These are phyloP conservation scores for Macrolepiota dolichaula DNA, from an alignment of 768 basidiomycete species.

Conservation along the genomic window DNA sequence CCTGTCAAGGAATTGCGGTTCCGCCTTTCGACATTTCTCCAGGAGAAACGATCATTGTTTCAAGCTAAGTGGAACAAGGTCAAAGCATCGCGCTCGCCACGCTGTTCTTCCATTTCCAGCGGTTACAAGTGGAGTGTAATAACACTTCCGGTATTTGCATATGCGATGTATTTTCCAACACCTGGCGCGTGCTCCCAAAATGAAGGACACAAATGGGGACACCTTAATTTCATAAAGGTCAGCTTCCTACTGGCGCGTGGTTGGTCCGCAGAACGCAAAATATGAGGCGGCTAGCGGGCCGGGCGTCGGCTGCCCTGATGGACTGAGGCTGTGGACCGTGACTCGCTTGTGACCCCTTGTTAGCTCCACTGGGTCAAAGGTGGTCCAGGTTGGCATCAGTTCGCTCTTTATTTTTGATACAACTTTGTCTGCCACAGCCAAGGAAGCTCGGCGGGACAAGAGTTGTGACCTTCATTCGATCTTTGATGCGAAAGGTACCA, in stretches of 20 bases:
- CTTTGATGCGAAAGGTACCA: background rate
- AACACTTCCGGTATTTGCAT: background rate
- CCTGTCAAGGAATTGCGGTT: background rate
- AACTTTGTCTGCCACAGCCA: background rate
- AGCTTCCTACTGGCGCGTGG: background rate
- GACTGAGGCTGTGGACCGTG: background rate
- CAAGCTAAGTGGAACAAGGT: background rate
- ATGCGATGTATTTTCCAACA: background rate
- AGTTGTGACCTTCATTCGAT: background rate
- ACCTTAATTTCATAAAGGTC: background rate
- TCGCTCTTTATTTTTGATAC: background rate
- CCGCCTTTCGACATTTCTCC: conserved; percentile 6
- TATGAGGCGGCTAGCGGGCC: conserved; percentile 1
- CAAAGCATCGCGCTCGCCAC: background rate
- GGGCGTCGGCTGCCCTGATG: background rate
- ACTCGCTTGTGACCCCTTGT: background rate
- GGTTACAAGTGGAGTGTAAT: background rate
- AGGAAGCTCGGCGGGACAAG: background rate
- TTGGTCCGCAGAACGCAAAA: background rate
- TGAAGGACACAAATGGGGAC: background rate
- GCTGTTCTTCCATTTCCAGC: background rate
- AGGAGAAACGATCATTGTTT: conserved; percentile 8
- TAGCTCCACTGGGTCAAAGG: background rate
- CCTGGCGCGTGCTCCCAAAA: background rate
- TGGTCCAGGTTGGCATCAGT: background rate